Base-by-base conservation (phyloP, 805 yeast species). In the Naumovozyma dairenensis region DNA sequence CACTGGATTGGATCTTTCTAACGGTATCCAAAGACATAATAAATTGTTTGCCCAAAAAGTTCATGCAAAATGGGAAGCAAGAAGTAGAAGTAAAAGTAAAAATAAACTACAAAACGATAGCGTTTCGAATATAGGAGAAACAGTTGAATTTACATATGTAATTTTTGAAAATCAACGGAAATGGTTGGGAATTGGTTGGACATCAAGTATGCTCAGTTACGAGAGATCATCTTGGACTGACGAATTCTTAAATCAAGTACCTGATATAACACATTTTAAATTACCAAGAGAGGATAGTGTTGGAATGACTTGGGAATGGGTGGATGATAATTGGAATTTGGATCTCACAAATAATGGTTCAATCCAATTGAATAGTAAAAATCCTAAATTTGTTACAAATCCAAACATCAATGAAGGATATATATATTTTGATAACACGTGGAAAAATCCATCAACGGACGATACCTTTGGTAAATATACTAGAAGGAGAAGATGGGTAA, bases 111-210 rank as follows among this genome's bases (percentile, higher is more conserved):
- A 51, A 13, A 28, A 13, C 17, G 18, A 17, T 16, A 26, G 8
- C 21, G 17, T 22, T 12, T 17, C 16, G 16, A 24, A 21, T 8
- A 18, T 13, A 9, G 12, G 31, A 7, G 33, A 34, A 38, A 67
- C 72, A n/a, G 85, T 83, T 16, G 62, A 87, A 36, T 92, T 87
- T 58, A 87, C 96, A 4, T 89, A 84, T 58, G 96, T 85, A 2
- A 66, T 92, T 8, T 87, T 78, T 57, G 98, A 89, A 56, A 89
- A 89, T 56, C 97, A 89, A 63, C 75, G 98, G 52, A 77, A 93
- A 49, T 89, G 98, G 98, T 67, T 89, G 25, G 97, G 96, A 10
- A 83, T 89, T 47, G 98, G 98, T 9, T 89, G 98, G 98, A 89
- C 97, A 0, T 68, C 93, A 12, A 86, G 86, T 51, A 67, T 92